Conservation (phyloP, 2,329 filamentous ascomycete species). For the Pseudogymnoascus sp. region DNA sequence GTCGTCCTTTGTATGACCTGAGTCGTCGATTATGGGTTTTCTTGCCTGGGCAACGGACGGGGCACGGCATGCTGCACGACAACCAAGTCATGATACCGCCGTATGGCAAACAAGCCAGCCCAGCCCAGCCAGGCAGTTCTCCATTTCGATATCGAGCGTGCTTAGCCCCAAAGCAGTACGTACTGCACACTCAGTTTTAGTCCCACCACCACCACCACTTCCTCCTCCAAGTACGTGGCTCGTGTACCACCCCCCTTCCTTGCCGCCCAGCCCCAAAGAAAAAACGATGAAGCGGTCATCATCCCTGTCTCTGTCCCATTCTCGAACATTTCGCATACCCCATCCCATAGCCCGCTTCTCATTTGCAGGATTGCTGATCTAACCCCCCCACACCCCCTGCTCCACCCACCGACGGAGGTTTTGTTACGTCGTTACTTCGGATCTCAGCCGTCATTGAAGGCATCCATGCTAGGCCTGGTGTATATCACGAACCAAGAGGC, state of each 20-base stretch:
- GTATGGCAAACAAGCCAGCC: background rate
- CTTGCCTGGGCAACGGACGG: background rate
- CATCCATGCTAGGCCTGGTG: no score
- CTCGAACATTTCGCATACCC: background rate
- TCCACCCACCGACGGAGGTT: background rate
- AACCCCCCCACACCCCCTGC: background rate
- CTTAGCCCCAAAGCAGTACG: background rate
- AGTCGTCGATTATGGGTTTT: background rate
- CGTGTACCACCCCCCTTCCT: background rate
- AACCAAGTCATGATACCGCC: background rate
- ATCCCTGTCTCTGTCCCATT: background rate
- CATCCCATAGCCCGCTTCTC: background rate
- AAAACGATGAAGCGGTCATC: background rate
- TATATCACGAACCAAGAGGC: background rate
- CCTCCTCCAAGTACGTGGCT: background rate
- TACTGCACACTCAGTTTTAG: background rate
- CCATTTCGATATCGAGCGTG: background rate
- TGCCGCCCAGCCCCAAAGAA: background rate
- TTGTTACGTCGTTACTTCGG: background rate
- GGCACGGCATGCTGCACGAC: background rate
- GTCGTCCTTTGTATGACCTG: background rate
- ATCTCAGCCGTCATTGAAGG: background rate
- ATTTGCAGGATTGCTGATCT: background rate
- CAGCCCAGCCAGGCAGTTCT: background rate
- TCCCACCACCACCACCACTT: no score